Base-by-base conservation (phyloP, 257 asterid species). In the Marsdenia floribunda region DNA sequence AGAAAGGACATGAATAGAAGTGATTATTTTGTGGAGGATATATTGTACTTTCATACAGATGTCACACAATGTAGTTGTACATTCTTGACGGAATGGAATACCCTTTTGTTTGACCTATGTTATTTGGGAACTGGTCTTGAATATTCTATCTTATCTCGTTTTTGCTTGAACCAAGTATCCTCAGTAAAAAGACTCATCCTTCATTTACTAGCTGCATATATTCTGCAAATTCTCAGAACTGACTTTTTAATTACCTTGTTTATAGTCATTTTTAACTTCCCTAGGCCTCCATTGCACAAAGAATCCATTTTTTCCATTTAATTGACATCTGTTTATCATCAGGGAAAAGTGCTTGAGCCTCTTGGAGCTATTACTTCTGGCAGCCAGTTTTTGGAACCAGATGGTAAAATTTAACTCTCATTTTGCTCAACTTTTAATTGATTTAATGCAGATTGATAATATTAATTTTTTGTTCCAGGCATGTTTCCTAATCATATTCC, bases 401-500 rank as follows among this genome's bases (percentile, higher is more conserved):
- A 95, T 83, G 99, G 99, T 95, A 90, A 83, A 65, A 73, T 81
- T 68, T 72, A 75, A 68, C 40, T 52, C 74, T 61, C 67, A 24
- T 18, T 80, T 73, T 60, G 55, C 80, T 7, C n/a, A 50, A 55
- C 21, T 58, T 37, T 22, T 16, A 29, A 49, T 53, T 70, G 44
- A 46, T 65, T 4, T 63, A 26, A 26, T 16, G 57, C 81, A 76
- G 65, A 76, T 37, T 73, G 68, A 46, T 75, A 59, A 68, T 3
- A 5, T 6, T 40, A 70, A 78, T 35, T 54, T 50, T 77, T 76
- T 76, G 49, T 86, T 50, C 50, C 82, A 95, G 99, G 99, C 77
- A 83, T 86, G 82, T 95, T 95, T 79, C 99, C 99, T 64, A 95
- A 95, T 87, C 99, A 92, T 83, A 95, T 95, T 84, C 99, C 99